Evolutionary conservation across 1,284 basidiomycete genomes (phyloP).

Genomic region (Thelephora terrestris): DNA sequence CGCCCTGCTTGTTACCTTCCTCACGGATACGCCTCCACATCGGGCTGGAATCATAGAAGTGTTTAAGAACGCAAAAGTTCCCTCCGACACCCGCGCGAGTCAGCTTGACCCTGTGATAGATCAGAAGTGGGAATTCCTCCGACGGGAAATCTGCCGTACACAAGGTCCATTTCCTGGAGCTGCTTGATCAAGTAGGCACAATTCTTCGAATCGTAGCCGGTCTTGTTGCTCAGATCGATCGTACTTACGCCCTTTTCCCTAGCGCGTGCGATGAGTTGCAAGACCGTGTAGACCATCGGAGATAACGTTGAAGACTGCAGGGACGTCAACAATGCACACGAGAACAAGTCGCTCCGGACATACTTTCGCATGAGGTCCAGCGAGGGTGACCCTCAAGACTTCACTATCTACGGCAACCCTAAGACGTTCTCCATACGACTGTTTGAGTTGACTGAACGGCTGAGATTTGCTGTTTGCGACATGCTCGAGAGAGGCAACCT

Average conservation of each 20-base stretch:
- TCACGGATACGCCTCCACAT: constrained; percentile 66
- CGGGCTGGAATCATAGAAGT: constrained; percentile 63
- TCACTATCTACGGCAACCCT: constrained; percentile 69
- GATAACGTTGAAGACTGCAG: constrained; percentile 66
- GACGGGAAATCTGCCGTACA: constrained; percentile 39
- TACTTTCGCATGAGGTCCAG: constrained; percentile 74
- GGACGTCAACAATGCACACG: constrained; percentile 7
- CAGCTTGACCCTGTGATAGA: constrained; percentile 50
- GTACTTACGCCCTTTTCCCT: constrained; percentile 71
- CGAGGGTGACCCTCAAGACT: constrained; percentile 67
- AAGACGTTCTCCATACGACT: constrained; percentile 48
- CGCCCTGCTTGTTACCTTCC: constrained; percentile 30
- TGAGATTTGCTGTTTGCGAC: constrained; percentile 43
- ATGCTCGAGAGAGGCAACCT: constrained; percentile 33
- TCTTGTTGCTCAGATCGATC: constrained; percentile 64
- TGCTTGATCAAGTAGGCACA: constrained; percentile 79
- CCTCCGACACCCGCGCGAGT: constrained; percentile 67
- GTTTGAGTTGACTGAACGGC: constrained; percentile 42
- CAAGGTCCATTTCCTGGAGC: constrained; percentile 57
- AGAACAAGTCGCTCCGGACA: constrained; percentile 15
- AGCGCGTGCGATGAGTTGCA: constrained; percentile 79
- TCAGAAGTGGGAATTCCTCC: neutral
- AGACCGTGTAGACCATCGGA: constrained; percentile 73
- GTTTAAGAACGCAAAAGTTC: constrained; percentile 66
- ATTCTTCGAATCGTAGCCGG: constrained; percentile 84